Evolutionary conservation across 768 basidiomycete genomes (phyloP).

Genomic region (Boletus reticuloceps): DNA sequence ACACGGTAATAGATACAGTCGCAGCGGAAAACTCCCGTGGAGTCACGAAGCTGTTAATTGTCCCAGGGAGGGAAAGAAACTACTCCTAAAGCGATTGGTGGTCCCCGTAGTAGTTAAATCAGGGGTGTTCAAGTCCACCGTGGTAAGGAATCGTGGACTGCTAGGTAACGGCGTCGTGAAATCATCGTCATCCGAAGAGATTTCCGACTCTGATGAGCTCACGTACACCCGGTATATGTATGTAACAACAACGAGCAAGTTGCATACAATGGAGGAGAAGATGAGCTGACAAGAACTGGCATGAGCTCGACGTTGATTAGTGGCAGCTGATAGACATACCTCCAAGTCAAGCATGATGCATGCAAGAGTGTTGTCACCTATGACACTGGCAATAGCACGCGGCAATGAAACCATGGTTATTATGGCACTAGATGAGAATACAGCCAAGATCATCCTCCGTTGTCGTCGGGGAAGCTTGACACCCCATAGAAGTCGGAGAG

Average conservation of each 20-base stretch:
- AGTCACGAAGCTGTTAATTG: neutral
- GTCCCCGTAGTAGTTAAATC: neutral
- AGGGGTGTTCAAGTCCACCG: slow-evolving; percentile 4
- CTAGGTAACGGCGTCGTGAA: slow-evolving; percentile 5
- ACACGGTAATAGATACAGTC: too few relatives aligned
- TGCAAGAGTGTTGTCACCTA: neutral
- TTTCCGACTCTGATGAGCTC: neutral
- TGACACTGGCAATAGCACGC: neutral
- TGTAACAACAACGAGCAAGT: slow-evolving; percentile 13
- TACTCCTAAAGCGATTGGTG: neutral
- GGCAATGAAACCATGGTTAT: slow-evolving; percentile 1
- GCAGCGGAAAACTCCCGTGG: too few relatives aligned
- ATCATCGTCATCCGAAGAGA: slow-evolving; percentile 1
- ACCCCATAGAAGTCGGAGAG: slow-evolving; percentile 13
- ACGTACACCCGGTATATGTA: slow-evolving; percentile 4
- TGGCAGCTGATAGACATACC: neutral
- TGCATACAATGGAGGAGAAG: slow-evolving; percentile 2
- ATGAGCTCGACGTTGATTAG: neutral
- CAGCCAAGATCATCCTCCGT: slow-evolving; percentile 11
- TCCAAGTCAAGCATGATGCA: neutral
- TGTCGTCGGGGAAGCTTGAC: slow-evolving; percentile 11
- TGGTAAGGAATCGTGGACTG: neutral
- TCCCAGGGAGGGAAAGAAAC: neutral
- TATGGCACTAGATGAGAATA: slow-evolving; percentile 10
- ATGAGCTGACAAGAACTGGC: neutral